These are phyloP conservation scores for Malassezia equina DNA, from an alignment of 1,284 basidiomycete species.

Conservation along the genomic window DNA sequence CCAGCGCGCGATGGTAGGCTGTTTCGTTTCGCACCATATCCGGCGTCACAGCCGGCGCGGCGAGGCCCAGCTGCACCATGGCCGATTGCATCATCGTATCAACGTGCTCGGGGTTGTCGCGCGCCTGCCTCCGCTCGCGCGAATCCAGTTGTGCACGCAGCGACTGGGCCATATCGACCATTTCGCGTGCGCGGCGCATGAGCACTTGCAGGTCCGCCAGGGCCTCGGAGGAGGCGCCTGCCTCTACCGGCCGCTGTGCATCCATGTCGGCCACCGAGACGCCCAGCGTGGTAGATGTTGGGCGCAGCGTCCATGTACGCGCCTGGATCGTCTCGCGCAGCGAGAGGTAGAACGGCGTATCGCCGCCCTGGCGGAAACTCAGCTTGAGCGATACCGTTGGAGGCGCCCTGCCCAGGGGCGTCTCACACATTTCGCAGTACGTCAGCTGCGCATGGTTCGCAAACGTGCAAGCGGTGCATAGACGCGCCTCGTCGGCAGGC, in stretches of 20 bases:
- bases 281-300: conserved; percentile 13
- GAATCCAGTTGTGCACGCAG: conserved; percentile 79
- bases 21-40: conserved; percentile 81
- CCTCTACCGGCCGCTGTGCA: conserved; percentile 10
- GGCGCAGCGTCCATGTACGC: conserved; percentile 60
- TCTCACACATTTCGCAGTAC: conserved; percentile 78
- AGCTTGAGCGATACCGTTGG: conserved; percentile 56
- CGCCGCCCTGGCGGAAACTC: conserved; percentile 83
- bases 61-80: conserved; percentile 74
- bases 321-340: conserved; percentile 66
- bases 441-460: conserved; percentile 69
- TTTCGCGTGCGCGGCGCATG: conserved; percentile 82
- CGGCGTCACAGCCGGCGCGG: conserved; percentile 68
- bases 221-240: background rate
- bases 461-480: conserved; percentile 80
- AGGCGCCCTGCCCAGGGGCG: conserved; percentile 59
- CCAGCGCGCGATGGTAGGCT: conserved; percentile 69
- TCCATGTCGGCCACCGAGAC: conserved; percentile 17
- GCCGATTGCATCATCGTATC: conserved; percentile 62
- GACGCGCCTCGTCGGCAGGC: conserved; percentile 5
- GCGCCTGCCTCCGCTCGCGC: conserved; percentile 53
- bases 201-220: conserved; percentile 79
- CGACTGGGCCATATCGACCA: conserved; percentile 71
- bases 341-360: conserved; percentile 68
- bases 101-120: conserved; percentile 58